Conservation (phyloP, 2,329 filamentous ascomycete genomes). For the Aspergillus puulaauensis region DNA sequence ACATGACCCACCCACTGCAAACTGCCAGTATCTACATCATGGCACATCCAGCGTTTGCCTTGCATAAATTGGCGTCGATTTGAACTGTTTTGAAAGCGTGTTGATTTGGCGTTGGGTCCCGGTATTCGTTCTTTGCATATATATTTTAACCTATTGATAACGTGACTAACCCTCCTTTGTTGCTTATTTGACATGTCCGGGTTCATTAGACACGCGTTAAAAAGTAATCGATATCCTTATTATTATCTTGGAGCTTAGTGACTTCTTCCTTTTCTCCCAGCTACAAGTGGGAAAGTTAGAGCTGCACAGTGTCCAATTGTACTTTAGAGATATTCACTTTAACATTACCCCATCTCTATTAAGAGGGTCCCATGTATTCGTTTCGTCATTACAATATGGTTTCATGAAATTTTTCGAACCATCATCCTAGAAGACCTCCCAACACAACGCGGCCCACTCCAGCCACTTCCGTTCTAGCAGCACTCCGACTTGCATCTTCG, state of each 20-base stretch:
- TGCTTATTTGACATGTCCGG: constrained; percentile 1
- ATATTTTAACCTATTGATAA: neutral
- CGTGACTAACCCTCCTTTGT: neutral
- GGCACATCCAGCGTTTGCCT: constrained; percentile 26
- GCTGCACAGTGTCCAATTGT: neutral
- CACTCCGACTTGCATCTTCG: constrained; percentile 76
- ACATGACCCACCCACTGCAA: constrained; percentile 14
- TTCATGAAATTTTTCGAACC: neutral
- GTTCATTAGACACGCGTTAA: constrained; percentile 10
- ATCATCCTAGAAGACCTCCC: constrained; percentile 56
- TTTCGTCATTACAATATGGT: neutral
- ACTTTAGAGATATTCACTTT: neutral
- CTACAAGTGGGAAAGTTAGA: neutral
- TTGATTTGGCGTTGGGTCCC: constrained; percentile 24
- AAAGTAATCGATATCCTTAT: constrained; percentile 13
- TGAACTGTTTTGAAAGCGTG: constrained; percentile 22
- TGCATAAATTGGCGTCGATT: constrained; percentile 32
- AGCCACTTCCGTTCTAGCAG: constrained; percentile 76
- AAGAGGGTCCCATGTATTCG: neutral
- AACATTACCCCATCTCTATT: neutral
- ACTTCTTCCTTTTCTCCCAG: neutral
- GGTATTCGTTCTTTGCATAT: neutral
- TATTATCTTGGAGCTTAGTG: neutral
- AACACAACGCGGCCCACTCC: constrained; percentile 87
- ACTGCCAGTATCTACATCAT: constrained; percentile 10